These are phyloP conservation scores for Pyrus bretschneideri DNA, from an alignment of 306 rosid genomes.

Conservation along the genomic window DNA sequence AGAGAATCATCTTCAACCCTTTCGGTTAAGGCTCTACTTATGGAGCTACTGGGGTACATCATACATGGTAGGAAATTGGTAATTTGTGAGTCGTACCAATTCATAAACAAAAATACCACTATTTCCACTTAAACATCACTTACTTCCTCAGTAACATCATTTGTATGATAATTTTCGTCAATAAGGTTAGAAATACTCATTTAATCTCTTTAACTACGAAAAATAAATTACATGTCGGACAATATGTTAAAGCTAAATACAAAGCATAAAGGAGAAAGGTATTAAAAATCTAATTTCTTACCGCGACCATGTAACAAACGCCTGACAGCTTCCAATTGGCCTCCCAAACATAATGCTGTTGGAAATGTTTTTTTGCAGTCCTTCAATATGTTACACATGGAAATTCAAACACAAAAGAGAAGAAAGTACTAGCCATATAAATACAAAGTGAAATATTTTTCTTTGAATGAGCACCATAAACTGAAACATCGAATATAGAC, in stretches of 20 bases:
- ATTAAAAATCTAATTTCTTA: constrained; percentile 12
- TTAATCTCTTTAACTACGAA: background rate
- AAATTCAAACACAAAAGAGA: background rate
- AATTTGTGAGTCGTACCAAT: too few species aligned
- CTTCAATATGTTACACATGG: constrained; percentile 22
- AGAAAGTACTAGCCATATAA: background rate
- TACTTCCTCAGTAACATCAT: background rate
- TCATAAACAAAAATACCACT: too few species aligned
- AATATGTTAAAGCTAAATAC: background rate
- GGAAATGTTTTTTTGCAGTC: constrained; percentile 88
- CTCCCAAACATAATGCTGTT: constrained; percentile 81
- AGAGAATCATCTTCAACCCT: background rate
- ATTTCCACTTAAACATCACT: background rate
- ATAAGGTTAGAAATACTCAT: background rate
- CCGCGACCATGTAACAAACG: constrained; percentile 49
- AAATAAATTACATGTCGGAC: background rate
- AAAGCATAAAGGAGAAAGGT: background rate
- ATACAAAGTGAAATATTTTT: background rate
- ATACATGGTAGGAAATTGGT: too few species aligned
- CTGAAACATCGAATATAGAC: background rate
- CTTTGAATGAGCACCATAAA: background rate
- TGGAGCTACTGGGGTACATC: background rate
- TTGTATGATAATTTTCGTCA: background rate
- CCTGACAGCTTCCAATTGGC: constrained; percentile 61
- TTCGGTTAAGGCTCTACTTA: background rate